Percentiles rank a stretch among this genome's conserved stretches.
phyloP scores from a whole-genome alignment of 2,329 filamentous ascomycete genomes.

The Phialophora tarda region DNA sequence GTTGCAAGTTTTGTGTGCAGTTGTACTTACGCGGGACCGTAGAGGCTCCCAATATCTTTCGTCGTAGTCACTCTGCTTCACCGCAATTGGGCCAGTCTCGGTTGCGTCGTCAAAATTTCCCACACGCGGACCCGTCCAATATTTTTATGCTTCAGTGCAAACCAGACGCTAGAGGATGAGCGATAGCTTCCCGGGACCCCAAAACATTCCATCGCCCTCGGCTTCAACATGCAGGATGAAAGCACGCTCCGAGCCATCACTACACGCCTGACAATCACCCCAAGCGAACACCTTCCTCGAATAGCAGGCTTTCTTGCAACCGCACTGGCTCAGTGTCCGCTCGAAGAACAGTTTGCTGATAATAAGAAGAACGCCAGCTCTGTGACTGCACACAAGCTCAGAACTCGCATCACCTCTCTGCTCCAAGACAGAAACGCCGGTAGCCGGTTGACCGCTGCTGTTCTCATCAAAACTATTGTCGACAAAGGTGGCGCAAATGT shows the following conservation, averaged over 20 bases:
- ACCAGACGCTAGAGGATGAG: neutral
- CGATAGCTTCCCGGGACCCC: neutral
- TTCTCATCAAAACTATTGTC: conserved; percentile 78
- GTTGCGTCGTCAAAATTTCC: neutral
- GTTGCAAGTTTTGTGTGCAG: neutral
- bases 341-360: conserved; percentile 63
- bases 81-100: neutral
- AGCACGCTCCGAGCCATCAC: conserved; percentile 50
- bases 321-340: conserved; percentile 59
- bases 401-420: conserved; percentile 76
- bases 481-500: conserved; percentile 77
- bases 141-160: neutral
- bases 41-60: neutral
- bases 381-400: conserved; percentile 79
- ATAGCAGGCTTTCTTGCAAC: conserved; percentile 71
- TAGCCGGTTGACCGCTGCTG: conserved; percentile 77
- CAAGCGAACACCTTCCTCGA: conserved; percentile 73
- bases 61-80: neutral
- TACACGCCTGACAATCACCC: conserved; percentile 68
- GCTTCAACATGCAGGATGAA: conserved; percentile 27
- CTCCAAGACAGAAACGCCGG: conserved; percentile 76
- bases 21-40: neutral
- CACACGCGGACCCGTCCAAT: neutral
- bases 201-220: neutral
- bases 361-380: conserved; percentile 66